phyloP scores from a whole-genome alignment of 495 filamentous ascomycete genomes.

The Xeromyces bisporus region DNA sequence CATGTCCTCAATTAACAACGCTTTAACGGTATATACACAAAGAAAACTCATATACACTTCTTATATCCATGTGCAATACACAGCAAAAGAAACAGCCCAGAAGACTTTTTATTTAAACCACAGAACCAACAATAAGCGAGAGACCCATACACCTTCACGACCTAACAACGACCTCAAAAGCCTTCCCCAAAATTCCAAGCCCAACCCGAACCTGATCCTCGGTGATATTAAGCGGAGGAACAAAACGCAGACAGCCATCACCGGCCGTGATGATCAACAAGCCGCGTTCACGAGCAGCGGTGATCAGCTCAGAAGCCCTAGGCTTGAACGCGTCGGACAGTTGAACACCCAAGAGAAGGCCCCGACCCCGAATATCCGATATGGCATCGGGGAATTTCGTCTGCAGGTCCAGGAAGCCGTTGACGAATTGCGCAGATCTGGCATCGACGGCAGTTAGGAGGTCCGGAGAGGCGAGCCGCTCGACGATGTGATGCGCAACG shows the following conservation, averaged over 20 bases:
- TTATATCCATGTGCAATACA: too few species aligned
- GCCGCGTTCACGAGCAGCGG: conserved; percentile 73
- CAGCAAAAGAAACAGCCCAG: too few species aligned
- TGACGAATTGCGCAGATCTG: conserved; percentile 47
- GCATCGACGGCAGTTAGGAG: conserved; percentile 46
- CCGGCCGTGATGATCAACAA: conserved; percentile 84
- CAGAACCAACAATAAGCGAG: too few species aligned
- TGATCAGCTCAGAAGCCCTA: conserved; percentile 44
- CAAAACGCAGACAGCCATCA: conserved; percentile 72
- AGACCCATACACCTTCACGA: too few species aligned
- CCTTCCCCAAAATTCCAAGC: conserved; percentile 57
- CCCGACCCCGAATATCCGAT: conserved; percentile 62
- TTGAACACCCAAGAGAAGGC: conserved; percentile 75
- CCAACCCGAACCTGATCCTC: conserved; percentile 62
- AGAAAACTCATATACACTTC: too few species aligned
- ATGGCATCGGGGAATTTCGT: conserved; percentile 54
- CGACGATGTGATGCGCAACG: conserved; percentile 67
- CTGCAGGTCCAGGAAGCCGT: conserved; percentile 45
- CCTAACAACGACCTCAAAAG: conserved; percentile 40
- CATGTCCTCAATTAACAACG: too few species aligned
- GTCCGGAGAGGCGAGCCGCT: conserved; percentile 45
- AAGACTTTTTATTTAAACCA: too few species aligned
- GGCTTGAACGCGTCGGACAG: conserved; percentile 48
- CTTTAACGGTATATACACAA: too few species aligned
- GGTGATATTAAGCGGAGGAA: conserved; percentile 63